phyloP scores from a whole-genome alignment of 768 basidiomycete genomes.

The Rhodosporidiobolus odoratus region DNA sequence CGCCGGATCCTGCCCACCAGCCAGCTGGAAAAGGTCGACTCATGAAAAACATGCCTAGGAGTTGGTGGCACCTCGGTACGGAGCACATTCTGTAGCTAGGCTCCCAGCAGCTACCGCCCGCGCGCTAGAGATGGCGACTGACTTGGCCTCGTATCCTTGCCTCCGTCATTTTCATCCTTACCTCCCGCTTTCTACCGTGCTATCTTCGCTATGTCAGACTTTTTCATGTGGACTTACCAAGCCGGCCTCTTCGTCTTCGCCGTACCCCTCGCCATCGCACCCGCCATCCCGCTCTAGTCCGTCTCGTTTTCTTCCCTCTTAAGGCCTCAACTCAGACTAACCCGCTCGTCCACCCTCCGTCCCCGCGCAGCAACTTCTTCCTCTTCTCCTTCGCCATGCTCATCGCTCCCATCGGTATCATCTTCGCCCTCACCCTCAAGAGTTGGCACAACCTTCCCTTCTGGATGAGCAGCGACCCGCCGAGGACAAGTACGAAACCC shows the following conservation, averaged over 20 bases:
- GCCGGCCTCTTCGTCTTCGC: constrained; percentile 34
- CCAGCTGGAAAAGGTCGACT: constrained; percentile 18
- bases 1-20: constrained; percentile 6
- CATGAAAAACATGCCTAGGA: constrained; percentile 13
- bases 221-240: constrained; percentile 35
- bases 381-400: constrained; percentile 34
- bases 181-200: no score
- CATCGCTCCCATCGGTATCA: constrained; percentile 31
- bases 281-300: constrained; percentile 31
- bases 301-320: background rate
- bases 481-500: constrained; percentile 39
- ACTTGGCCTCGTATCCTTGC: no score
- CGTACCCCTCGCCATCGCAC: constrained; percentile 39
- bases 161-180: no score
- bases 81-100: no score
- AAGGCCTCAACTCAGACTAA: background rate
- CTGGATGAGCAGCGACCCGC: constrained; percentile 40
- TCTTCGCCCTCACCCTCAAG: constrained; percentile 37
- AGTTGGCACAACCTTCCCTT: constrained; percentile 19
- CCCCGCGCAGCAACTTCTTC: constrained; percentile 34
- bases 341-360: background rate
- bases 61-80: constrained; percentile 26
- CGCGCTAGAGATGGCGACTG: no score
- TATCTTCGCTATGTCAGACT: no score
- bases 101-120: no score